These are phyloP conservation scores for Elongisporangium senticosum DNA, from an alignment of 352 stramenopile genomes.

Conservation along the genomic window DNA sequence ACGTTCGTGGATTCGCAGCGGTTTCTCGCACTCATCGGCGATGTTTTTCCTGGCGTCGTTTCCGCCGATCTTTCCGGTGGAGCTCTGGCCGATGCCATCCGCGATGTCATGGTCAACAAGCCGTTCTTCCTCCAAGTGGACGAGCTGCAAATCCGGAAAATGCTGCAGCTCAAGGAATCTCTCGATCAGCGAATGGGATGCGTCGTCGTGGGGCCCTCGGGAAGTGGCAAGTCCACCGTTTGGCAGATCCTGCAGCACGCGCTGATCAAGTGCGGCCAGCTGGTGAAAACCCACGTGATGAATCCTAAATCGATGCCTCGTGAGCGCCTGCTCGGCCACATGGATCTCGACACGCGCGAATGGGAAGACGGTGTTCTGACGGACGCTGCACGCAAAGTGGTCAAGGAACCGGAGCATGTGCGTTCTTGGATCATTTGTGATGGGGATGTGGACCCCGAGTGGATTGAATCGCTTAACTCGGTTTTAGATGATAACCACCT, in stretches of 20 bases:
- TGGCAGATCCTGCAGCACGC: constrained; percentile 91
- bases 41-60: constrained; percentile 90
- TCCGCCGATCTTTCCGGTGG: constrained; percentile 79
- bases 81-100: constrained; percentile 81
- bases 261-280: constrained; percentile 73
- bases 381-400: constrained; percentile 85
- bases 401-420: constrained; percentile 86
- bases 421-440: constrained; percentile 95
- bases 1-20: constrained; percentile 88
- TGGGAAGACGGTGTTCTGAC: constrained; percentile 95
- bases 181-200: constrained; percentile 94
- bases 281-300: constrained; percentile 93
- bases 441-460: constrained; percentile 94
- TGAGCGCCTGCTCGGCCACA: constrained; percentile 87
- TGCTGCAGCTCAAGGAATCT: constrained; percentile 94
- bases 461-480: constrained; percentile 96
- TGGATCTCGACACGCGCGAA: constrained; percentile 94
- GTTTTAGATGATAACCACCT: constrained; percentile 96
- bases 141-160: constrained; percentile 91
- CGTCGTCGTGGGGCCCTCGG: constrained; percentile 90
- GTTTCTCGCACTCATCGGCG: constrained; percentile 90
- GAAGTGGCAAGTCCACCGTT: constrained; percentile 92
- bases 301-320: constrained; percentile 95
- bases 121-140: constrained; percentile 86
- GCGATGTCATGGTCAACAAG: constrained; percentile 86